Evolutionary conservation across 2,329 filamentous ascomycete genomes (phyloP).

Genomic region (Cryphonectria radicalis): DNA sequence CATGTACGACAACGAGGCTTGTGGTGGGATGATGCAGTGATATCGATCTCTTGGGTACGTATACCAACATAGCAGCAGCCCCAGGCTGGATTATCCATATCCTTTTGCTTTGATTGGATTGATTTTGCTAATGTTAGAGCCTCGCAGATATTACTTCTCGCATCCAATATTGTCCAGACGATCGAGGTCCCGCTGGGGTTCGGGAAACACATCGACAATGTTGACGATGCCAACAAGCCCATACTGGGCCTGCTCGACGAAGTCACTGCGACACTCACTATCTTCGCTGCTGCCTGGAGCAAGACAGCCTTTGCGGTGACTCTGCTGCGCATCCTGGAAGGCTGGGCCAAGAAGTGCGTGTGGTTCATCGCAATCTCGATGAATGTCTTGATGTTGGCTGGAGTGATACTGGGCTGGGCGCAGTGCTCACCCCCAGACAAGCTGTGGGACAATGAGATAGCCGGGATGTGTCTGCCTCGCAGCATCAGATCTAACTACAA

Average conservation of each 20-base stretch:
- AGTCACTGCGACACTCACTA: constrained; percentile 21
- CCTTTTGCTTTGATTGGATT: not conserved
- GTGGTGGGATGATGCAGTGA: constrained; percentile 7
- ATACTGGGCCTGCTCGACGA: constrained; percentile 3
- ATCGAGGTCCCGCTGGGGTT: constrained; percentile 13
- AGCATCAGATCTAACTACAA: constrained; percentile 32
- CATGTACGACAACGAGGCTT: constrained; percentile 3
- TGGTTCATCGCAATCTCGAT: constrained; percentile 41
- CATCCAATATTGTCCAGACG: constrained; percentile 21
- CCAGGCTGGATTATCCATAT: no score
- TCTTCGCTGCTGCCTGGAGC: constrained; percentile 38
- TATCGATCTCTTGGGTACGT: not conserved
- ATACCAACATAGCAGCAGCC: not conserved
- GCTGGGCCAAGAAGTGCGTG: constrained; percentile 34
- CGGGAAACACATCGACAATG: constrained; percentile 8
- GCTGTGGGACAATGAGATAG: constrained; percentile 32
- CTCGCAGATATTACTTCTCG: not conserved
- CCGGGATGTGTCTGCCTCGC: constrained; percentile 35
- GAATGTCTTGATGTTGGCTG: constrained; percentile 36
- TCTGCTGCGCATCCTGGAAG: constrained; percentile 38
- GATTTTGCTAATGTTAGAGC: not conserved
- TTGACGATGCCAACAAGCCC: not conserved
- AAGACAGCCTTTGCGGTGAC: constrained; percentile 45
- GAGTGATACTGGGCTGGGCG: constrained; percentile 35
- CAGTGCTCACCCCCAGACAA: constrained; percentile 26